These are phyloP conservation scores for Aspergillus costaricaensis DNA, from an alignment of 2,329 filamentous ascomycete genomes.

Conservation along the genomic window DNA sequence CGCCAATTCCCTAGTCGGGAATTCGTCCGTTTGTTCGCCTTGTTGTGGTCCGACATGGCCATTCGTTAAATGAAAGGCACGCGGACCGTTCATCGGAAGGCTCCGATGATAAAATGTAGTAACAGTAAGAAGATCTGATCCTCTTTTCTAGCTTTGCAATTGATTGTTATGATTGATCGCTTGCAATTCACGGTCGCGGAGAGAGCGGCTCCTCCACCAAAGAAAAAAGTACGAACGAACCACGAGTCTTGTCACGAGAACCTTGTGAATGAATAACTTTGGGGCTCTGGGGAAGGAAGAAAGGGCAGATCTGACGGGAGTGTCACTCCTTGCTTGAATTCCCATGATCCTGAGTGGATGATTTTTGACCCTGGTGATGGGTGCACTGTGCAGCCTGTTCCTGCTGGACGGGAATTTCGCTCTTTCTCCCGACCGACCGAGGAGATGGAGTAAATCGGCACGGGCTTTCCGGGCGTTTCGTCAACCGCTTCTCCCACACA, in stretches of 20 bases:
- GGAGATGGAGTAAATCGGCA: constrained; percentile 5
- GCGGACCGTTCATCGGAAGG: constrained; percentile 6
- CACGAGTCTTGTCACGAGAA: background rate
- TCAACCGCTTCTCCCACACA: constrained; percentile 1
- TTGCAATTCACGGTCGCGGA: background rate
- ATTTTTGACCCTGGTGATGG: background rate
- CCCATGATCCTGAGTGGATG: background rate
- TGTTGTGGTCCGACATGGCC: constrained; percentile 10
- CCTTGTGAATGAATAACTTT: background rate
- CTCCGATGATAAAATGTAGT: constrained; percentile 1
- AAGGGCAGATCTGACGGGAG: background rate
- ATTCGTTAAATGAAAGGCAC: constrained; percentile 8
- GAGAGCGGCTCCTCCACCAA: background rate
- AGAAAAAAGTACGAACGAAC: background rate
- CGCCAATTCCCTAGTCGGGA: constrained; percentile 2
- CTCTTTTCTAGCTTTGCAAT: too few species aligned
- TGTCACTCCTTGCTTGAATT: background rate
- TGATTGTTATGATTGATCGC: background rate
- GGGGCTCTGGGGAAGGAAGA: background rate
- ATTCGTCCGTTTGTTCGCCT: background rate
- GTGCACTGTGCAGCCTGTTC: background rate
- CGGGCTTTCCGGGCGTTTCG: constrained; percentile 9
- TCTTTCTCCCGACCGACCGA: constrained; percentile 1
- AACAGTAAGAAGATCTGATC: too few species aligned
- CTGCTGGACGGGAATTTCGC: background rate